Evolutionary conservation across 2,329 filamentous ascomycete genomes (phyloP), one percentile per base, ranked within the genome.

Genomic region (Fulvia fulva): DNA sequence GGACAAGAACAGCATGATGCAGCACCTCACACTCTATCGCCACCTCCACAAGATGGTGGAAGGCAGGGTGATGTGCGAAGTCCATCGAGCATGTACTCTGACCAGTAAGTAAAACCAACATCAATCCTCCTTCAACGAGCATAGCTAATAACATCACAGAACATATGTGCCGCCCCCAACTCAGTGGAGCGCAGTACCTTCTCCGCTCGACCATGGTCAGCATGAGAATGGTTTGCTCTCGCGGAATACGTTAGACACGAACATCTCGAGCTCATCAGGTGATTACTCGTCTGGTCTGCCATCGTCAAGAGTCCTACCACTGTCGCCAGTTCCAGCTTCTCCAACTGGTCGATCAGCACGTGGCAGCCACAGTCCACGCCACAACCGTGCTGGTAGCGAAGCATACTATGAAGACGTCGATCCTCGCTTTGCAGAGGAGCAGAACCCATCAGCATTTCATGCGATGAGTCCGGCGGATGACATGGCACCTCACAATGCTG

Each of bases 401-500:
- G 76, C 82, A 62, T 97, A 97, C 75, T 96, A 95, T 70, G 94
- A 97, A 79, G 93, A 97, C 72, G 85, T 96, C 12, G 91, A 96
- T 65, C 91, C 93, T 46, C 89, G 87, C 57, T 97, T 97, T 69
- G 88, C 86, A 32, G 81, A 84, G 57, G 75, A 76, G 58, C 65
- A 26, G 57, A 55, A 25, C 47, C 57, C 52, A 60, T 59, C 23
- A 41, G 55, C 34, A 41, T 59, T 30, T 53, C 57, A 47, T 63
- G 50, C 68, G 51, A 30, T 53, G 14, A 26, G 28, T 37, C 21
- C 14, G 12, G 11, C 26, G 9, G 26, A 50, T 50, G 47, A 44
- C 21, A 16, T 41, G 37, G 37, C 54, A 25, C 46, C 53, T 5
- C 57, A 59, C 21, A 22, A 45, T 34, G n/a, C 58, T 22, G 50